These are phyloP conservation scores for Alternaria consortialis DNA, from an alignment of 2,329 filamentous ascomycete species.

Conservation along the genomic window DNA sequence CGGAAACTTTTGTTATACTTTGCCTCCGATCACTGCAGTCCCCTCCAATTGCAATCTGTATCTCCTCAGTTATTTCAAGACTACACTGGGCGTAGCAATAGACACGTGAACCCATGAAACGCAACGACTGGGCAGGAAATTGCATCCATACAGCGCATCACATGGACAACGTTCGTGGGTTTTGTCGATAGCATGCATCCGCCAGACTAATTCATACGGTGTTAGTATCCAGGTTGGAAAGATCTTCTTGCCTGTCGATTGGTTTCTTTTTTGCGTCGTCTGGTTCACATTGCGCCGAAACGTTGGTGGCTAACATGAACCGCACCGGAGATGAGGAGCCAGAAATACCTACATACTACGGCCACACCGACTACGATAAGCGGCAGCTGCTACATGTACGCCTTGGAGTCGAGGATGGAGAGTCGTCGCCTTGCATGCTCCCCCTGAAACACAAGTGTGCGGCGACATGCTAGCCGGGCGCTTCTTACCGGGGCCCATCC, in stretches of 20 bases:
- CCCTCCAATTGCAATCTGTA: not conserved
- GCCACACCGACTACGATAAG: constrained; percentile 18
- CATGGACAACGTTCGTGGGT: not conserved
- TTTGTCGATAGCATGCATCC: not conserved
- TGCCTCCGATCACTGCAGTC: not conserved
- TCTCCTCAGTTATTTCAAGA: not conserved
- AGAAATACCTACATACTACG: constrained; percentile 12
- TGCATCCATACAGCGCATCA: not conserved
- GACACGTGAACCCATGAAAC: not conserved
- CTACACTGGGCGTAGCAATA: not conserved
- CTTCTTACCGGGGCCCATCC: constrained; percentile 32
- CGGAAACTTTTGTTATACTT: not conserved
- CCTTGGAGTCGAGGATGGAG: constrained; percentile 15
- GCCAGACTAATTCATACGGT: not conserved
- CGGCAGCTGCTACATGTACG: constrained; percentile 24
- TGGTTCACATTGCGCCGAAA: not conserved
- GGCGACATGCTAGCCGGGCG: constrained; percentile 37
- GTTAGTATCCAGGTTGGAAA: not conserved
- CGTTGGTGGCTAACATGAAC: constrained; percentile 3
- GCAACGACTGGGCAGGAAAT: not conserved
- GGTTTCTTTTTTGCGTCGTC: not conserved
- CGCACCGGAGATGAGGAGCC: constrained; percentile 7
- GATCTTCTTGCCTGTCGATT: not conserved
- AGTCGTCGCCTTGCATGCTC: constrained; percentile 21
- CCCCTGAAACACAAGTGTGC: constrained; percentile 38